phyloP scores from a whole-genome alignment of 164 flowering plant genomes.

The Stephania yunnanensis region DNA sequence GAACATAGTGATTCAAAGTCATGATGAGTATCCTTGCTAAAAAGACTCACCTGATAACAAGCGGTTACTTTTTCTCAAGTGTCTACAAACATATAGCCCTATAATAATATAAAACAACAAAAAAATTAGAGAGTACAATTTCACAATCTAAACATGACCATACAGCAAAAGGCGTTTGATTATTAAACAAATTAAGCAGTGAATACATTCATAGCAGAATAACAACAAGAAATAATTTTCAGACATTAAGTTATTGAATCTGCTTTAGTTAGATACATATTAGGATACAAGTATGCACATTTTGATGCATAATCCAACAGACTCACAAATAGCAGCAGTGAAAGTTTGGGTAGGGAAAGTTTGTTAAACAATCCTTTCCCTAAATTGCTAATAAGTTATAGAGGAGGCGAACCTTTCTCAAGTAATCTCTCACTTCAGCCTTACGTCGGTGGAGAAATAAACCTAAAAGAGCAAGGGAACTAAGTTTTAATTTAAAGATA shows the following conservation, averaged over 20 bases:
- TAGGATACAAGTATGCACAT: no score
- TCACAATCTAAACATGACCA: not conserved
- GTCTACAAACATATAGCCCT: slow-evolving; percentile 86
- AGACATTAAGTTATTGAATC: not conserved
- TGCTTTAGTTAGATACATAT: no score
- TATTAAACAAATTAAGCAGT: not conserved
- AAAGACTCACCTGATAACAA: slow-evolving; percentile 73
- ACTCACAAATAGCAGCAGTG: no score
- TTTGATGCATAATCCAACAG: no score
- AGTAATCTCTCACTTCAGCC: slow-evolving; percentile 64
- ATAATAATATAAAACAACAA: slow-evolving; percentile 10
- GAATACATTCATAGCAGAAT: not conserved
- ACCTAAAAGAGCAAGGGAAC: slow-evolving; percentile 39
- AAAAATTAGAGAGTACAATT: not conserved
- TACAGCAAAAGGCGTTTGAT: no score
- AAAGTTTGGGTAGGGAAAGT: no score
- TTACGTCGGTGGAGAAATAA: slow-evolving; percentile 95
- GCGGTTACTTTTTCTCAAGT: slow-evolving; percentile 93
- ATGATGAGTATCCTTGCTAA: not conserved
- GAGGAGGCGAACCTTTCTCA: slow-evolving; percentile 57
- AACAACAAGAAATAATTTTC: not conserved
- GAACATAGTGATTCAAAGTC: not conserved
- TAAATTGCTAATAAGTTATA: no score
- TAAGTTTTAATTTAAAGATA: not conserved
- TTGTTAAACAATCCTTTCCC: no score